Evolutionary conservation across 257 asterid species (phyloP), one percentile per base, ranked within the genome.

Genomic region (Nicotiana tomentosiformis): DNA sequence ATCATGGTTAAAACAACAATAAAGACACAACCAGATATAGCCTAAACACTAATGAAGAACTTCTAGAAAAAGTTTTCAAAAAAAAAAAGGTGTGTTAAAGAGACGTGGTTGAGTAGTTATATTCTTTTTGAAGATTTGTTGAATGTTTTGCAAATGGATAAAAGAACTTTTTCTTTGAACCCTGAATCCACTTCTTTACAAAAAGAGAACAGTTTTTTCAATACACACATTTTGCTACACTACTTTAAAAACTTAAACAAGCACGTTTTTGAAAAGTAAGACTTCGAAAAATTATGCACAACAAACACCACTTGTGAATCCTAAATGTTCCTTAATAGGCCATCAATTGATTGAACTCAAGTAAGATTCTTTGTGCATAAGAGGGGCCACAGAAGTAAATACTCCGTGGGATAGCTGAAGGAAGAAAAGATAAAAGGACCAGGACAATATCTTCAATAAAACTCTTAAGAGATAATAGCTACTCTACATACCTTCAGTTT

Each of bases 1-100:
- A 69, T 64, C 84, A 83, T 39, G 76, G 66, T 78, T 76, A 76
- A 60, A 78, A 83, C 83, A 67, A 81, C 74, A 64, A 77, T 64
- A 81, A 62, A 49, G 78, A 76, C 3, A 61, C 35, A 82, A 26
- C 29, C 16, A 32, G 80, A 76, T 51, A 76, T 51, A 51, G 80
- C 29, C 7, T 18, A 58, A 58, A 18, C 12, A 58, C 11, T 43
- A 43, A 43, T 33, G 26, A 33, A 66, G 15, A 67, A 67, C 26
- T 8, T 17, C 4, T 4, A 26, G 53, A 33, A 67, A 67, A 65
- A 1, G 8, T 0, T 8, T 7, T 67, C 0, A 1, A 9, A 32
- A 17, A 5, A 5, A 18, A 57, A 26, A 17, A 20, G n/a, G 43
- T 74, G 15, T 7, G 15, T 43, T 20, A 3, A 3, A 11, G 35